phyloP scores from a whole-genome alignment of 106 monocot genomes.

The Phalaenopsis equestris region DNA sequence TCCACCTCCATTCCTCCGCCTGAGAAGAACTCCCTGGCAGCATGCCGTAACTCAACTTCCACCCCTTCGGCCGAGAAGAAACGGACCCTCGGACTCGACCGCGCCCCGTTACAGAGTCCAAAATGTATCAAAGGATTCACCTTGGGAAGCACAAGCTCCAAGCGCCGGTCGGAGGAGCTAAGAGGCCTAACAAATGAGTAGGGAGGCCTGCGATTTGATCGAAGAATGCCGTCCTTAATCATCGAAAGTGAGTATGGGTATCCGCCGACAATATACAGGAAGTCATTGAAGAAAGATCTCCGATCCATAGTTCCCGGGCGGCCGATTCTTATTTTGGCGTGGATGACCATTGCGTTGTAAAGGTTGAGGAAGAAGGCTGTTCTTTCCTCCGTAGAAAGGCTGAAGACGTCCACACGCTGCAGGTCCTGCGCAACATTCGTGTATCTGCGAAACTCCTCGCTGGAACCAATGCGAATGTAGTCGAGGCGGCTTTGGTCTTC shows the following conservation, averaged over 20 bases:
- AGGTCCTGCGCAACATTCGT: constrained; percentile 63
- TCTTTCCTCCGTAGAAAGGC: constrained; percentile 41
- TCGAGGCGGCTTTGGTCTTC: constrained; percentile 56
- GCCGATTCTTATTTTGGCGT: constrained; percentile 60
- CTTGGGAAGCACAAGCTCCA: constrained; percentile 56
- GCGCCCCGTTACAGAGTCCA: constrained; percentile 65
- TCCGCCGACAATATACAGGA: constrained; percentile 80
- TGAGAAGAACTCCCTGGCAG: constrained; percentile 77
- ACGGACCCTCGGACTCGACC: constrained; percentile 59
- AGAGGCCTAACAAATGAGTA: constrained; percentile 73
- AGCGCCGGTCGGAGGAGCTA: constrained; percentile 42
- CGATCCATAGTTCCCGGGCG: constrained; percentile 58
- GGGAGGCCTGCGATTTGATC: constrained; percentile 70
- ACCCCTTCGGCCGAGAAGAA: constrained; percentile 76
- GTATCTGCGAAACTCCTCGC: constrained; percentile 92
- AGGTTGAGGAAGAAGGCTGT: constrained; percentile 84
- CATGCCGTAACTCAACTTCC: constrained; percentile 61
- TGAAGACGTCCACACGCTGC: constrained; percentile 64
- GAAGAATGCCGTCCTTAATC: constrained; percentile 89
- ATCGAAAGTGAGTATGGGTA: constrained; percentile 69
- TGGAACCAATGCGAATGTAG: constrained; percentile 54
- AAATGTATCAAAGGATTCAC: constrained; percentile 89
- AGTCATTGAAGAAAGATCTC: constrained; percentile 71
- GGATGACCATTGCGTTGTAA: constrained; percentile 95
- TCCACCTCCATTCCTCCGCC: constrained; percentile 63